These are phyloP conservation scores for Tetraselmis striata DNA, from an alignment of 139 green algal species.

Conservation along the genomic window DNA sequence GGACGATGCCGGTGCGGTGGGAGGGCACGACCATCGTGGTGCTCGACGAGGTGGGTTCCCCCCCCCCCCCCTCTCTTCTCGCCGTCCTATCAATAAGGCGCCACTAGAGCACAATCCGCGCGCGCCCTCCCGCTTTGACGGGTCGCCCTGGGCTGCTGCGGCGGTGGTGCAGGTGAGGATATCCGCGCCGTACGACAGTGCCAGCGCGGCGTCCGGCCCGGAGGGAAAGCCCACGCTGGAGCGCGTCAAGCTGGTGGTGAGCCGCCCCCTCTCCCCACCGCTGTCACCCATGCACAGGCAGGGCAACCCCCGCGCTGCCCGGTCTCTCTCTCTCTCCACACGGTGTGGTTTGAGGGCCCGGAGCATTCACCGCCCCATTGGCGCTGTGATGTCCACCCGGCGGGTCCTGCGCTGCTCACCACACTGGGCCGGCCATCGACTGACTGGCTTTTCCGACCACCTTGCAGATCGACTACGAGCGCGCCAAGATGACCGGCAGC, in stretches of 20 bases:
- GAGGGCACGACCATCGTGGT: constrained; percentile 61
- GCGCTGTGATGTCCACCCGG: no score
- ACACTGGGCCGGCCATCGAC: neutral
- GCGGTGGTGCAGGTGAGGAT: neutral
- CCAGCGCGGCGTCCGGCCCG: neutral
- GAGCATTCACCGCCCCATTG: no score
- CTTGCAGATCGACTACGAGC: neutral
- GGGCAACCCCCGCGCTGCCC: neutral
- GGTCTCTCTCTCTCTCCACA: neutral
- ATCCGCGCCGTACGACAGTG: neutral
- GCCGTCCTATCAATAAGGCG: neutral
- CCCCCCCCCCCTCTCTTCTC: neutral
- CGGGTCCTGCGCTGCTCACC: neutral
- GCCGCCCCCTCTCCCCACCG: neutral
- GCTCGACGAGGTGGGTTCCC: constrained; percentile 54
- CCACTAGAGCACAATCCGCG: no score
- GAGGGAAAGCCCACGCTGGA: neutral
- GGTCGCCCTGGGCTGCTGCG: neutral
- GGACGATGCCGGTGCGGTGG: constrained; percentile 77
- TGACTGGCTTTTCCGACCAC: no score
- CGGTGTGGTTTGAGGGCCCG: neutral
- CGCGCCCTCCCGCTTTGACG: no score
- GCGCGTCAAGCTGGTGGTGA: neutral
- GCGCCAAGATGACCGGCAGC: no score
- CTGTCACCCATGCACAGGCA: no score